These are phyloP conservation scores for Protomyces lactucae-debilis DNA, from an alignment of 1,139 yeast genomes.

Conservation along the genomic window DNA sequence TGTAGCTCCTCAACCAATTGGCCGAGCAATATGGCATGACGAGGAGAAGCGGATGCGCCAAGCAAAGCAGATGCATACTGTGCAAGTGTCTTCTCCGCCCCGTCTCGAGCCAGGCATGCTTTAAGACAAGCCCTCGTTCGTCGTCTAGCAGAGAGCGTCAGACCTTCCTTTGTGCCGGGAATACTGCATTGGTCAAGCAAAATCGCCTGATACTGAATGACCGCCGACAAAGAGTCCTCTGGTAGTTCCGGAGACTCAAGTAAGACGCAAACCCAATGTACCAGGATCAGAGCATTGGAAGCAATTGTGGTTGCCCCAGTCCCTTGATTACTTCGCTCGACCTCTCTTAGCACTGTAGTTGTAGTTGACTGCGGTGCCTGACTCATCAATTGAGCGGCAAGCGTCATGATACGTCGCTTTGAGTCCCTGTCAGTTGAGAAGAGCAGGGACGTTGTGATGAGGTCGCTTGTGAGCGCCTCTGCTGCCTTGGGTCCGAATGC, in stretches of 20 bases:
- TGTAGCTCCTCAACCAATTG: not conserved
- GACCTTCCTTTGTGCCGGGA: not conserved
- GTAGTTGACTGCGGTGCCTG: not conserved
- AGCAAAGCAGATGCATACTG: not conserved
- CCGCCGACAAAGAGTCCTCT: not conserved
- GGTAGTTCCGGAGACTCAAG: not conserved
- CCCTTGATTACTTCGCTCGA: not conserved
- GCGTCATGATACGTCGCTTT: not conserved
- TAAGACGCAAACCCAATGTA: constrained; percentile 8
- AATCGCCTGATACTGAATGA: not conserved
- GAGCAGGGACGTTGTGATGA: not conserved
- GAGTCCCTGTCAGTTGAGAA: not conserved
- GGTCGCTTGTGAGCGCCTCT: not conserved
- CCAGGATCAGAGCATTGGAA: constrained; percentile 3
- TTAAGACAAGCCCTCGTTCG: not conserved
- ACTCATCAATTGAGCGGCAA: not conserved
- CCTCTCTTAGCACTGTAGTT: not conserved
- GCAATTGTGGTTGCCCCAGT: constrained; percentile 1
- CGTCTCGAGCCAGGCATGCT: not conserved
- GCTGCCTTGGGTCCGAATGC: not conserved
- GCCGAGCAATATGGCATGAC: constrained; percentile 4
- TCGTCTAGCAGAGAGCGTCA: not conserved
- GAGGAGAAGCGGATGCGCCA: not conserved
- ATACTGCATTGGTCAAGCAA: constrained; percentile 11
- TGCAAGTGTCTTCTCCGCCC: not conserved